phyloP scores from a whole-genome alignment of 148 eudicot genomes.

The Dianthus caryophyllus region DNA sequence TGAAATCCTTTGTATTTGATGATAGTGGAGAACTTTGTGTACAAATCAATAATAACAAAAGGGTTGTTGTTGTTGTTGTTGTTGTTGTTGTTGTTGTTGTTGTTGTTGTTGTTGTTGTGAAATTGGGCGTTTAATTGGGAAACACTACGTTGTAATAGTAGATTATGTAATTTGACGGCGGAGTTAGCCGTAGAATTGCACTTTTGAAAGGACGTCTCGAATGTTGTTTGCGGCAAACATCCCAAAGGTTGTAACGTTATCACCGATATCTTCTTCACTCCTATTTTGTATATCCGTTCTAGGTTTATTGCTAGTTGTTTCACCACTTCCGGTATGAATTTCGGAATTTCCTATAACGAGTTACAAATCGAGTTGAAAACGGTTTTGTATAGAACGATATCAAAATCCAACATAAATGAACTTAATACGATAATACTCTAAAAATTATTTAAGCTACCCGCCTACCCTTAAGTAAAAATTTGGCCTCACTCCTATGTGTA shows the following conservation, averaged over 20 bases:
- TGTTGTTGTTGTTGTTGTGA: not conserved
- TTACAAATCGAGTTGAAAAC: not conserved
- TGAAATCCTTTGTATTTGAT: constrained; percentile 33
- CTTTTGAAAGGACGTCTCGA: constrained; percentile 26
- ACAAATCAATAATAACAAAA: constrained; percentile 20
- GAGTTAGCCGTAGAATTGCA: constrained; percentile 30
- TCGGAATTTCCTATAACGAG: constrained; percentile 41
- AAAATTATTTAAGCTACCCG: too few relatives aligned
- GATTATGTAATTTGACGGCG: constrained; percentile 26
- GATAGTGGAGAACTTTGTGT: constrained; percentile 23
- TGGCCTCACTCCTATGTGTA: too few relatives aligned
- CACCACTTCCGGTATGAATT: constrained; percentile 44
- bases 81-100: not conserved
- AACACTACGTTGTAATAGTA: constrained; percentile 22
- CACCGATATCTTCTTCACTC: constrained; percentile 55
- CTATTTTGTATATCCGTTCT: constrained; percentile 41
- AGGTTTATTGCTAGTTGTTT: constrained; percentile 45
- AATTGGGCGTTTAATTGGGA: constrained; percentile 12
- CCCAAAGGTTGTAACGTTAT: constrained; percentile 63
- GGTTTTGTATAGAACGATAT: not conserved
- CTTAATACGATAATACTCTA: too few relatives aligned
- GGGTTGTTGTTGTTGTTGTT: not conserved
- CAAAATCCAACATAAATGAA: too few relatives aligned
- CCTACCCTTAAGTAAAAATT: too few relatives aligned
- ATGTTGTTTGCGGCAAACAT: constrained; percentile 54